These are phyloP conservation scores for Scenedesmus sp. DNA, from an alignment of 163 green algal genomes.

Conservation along the genomic window DNA sequence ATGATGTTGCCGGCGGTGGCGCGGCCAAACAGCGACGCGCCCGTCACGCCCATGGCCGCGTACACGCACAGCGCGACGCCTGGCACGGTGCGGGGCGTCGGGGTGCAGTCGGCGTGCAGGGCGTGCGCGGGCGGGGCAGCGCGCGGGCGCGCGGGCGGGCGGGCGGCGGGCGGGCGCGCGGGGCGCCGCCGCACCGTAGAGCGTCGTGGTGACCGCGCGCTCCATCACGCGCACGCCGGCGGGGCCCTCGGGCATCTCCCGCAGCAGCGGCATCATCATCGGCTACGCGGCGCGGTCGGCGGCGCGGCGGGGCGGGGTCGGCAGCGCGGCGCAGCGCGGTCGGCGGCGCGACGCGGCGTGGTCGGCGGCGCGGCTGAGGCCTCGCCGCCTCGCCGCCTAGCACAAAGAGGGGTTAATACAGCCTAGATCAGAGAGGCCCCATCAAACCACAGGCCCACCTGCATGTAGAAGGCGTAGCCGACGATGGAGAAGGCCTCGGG, in stretches of 20 bases:
- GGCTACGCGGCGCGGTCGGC: constrained; percentile 60
- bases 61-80: constrained; percentile 61
- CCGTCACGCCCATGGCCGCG: constrained; percentile 60
- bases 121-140: no score
- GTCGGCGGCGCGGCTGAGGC: no score
- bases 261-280: constrained; percentile 78
- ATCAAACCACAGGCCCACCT: constrained; percentile 25
- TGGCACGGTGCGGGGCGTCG: no score
- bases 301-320: no score
- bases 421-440: no score
- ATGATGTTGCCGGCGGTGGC: constrained; percentile 56
- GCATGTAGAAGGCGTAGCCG: constrained; percentile 69
- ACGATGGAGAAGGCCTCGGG: constrained; percentile 71
- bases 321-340: no score
- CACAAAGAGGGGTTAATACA: no score
- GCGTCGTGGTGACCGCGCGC: constrained; percentile 52
- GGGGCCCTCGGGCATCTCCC: constrained; percentile 68
- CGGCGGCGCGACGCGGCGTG: no score
- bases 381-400: no score
- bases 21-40: constrained; percentile 58
- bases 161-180: no score
- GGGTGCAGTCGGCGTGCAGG: no score
- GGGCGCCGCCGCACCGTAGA: constrained; percentile 57
- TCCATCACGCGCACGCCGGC: constrained; percentile 52
- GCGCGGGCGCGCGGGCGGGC: no score